Evolutionary conservation across 352 stramenopile genomes (phyloP).

Genomic region (Pythium phragmiticola): DNA sequence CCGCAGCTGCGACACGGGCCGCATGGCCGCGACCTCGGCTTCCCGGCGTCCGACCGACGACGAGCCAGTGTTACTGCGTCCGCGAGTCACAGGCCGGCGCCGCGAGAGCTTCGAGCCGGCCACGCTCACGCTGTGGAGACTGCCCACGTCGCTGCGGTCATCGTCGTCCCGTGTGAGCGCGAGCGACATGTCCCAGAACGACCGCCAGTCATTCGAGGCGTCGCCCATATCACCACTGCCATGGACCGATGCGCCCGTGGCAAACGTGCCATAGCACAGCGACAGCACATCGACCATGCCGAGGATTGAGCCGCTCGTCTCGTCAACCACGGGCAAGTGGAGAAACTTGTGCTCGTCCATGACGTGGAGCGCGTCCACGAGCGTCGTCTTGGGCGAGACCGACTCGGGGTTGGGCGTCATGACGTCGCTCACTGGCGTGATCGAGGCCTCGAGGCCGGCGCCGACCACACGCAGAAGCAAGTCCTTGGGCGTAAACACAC

Average conservation of each 20-base stretch:
- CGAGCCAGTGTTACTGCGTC: constrained; percentile 37
- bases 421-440: constrained; percentile 90
- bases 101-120: constrained; percentile 49
- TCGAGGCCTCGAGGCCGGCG: constrained; percentile 87
- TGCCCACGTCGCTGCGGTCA: constrained; percentile 58
- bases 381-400: constrained; percentile 88
- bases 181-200: constrained; percentile 90
- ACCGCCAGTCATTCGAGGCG: constrained; percentile 70
- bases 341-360: constrained; percentile 99
- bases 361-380: constrained; percentile 96
- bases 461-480: constrained; percentile 94
- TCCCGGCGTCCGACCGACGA: constrained; percentile 56
- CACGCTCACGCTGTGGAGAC: constrained; percentile 56
- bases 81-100: constrained; percentile 24
- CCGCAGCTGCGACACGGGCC: constrained; percentile 76
- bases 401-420: constrained; percentile 97
- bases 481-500: constrained; percentile 98
- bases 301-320: constrained; percentile 63
- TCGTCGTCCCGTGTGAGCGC: constrained; percentile 71
- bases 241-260: constrained; percentile 46
- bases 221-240: constrained; percentile 45
- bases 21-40: constrained; percentile 53
- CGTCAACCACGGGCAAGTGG: constrained; percentile 95
- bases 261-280: constrained; percentile 88
- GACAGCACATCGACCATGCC: constrained; percentile 88